Evolutionary conservation across 2,329 filamentous ascomycete genomes (phyloP).

Genomic region (Alternaria sp.): DNA sequence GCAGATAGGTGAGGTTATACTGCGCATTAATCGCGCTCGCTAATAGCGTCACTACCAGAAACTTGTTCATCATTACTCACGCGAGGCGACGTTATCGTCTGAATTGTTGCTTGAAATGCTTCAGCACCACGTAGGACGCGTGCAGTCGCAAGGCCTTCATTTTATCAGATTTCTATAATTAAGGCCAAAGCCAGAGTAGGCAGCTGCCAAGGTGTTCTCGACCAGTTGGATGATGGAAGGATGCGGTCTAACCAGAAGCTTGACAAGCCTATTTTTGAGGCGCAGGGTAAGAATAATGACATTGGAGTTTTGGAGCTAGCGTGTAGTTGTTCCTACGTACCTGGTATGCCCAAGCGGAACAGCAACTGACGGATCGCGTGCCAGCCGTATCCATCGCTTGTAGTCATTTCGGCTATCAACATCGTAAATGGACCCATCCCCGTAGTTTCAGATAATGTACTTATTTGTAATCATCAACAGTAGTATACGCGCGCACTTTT

Average conservation of each 20-base stretch:
- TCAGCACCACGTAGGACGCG: not conserved
- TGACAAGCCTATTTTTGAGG: not conserved
- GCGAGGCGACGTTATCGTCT: not conserved
- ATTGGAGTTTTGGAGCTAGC: not conserved
- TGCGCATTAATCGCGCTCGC: conserved; percentile 1
- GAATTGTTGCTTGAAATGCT: not conserved
- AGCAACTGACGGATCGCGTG: not conserved
- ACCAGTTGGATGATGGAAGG: not conserved
- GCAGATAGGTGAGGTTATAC: conserved; percentile 9
- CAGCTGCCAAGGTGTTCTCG: conserved; percentile 1
- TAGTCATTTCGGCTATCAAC: not conserved
- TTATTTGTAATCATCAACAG: not conserved
- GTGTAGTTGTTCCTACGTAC: not conserved
- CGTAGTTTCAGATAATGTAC: fast-evolving
- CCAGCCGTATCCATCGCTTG: not conserved
- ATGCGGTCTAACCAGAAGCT: not conserved
- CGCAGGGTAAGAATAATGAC: not conserved
- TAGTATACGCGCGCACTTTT: not conserved
- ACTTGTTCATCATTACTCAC: not conserved
- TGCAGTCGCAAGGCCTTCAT: not conserved
- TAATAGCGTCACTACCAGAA: not conserved
- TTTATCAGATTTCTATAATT: not conserved
- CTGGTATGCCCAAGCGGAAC: not conserved
- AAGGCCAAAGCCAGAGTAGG: not conserved
- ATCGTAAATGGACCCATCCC: not conserved